A percentile compares a stretch with the other conserved stretches of the same genome.
phyloP scores from a whole-genome alignment of 2,329 filamentous ascomycete species.

The Paraconiothyrium sp. region DNA sequence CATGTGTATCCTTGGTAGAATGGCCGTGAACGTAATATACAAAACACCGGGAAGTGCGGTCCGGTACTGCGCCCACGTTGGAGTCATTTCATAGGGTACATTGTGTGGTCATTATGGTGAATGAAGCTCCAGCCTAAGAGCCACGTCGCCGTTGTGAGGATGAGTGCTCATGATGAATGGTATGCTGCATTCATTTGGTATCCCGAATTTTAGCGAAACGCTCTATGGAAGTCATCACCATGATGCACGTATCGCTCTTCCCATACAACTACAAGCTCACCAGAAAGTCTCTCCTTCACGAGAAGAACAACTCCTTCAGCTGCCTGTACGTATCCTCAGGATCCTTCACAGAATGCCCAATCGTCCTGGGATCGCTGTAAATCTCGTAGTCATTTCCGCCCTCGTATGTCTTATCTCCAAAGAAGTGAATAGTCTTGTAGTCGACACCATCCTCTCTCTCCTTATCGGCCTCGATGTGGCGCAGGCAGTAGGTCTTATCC shows the following conservation, averaged over 20 bases:
- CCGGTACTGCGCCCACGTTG: too few relatives aligned
- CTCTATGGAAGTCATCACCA: constrained; percentile 4
- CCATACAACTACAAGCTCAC: neutral
- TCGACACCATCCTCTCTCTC: constrained; percentile 70
- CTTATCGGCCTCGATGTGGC: constrained; percentile 84
- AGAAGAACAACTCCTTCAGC: constrained; percentile 78
- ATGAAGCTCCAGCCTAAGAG: too few relatives aligned
- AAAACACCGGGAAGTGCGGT: too few relatives aligned
- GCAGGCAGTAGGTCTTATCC: constrained; percentile 98
- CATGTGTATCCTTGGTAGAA: too few relatives aligned
- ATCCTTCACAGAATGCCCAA: constrained; percentile 82
- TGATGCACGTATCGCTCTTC: neutral
- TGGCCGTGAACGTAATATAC: too few relatives aligned
- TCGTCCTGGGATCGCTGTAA: constrained; percentile 80
- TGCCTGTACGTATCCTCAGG: constrained; percentile 84
- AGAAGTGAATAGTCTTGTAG: constrained; percentile 95
- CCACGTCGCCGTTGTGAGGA: too few relatives aligned
- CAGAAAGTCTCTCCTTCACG: neutral
- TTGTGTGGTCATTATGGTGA: too few relatives aligned
- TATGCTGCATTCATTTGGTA: constrained; percentile 1
- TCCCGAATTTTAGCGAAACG: neutral
- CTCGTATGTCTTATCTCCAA: constrained; percentile 91
- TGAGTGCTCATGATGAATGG: neutral
- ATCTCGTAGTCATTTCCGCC: constrained; percentile 98
- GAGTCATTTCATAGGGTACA: too few relatives aligned